Evolutionary conservation across 1,139 yeast species (phyloP), one percentile per base, ranked within the genome.

Genomic region (Saccharomyces hybrid): DNA sequence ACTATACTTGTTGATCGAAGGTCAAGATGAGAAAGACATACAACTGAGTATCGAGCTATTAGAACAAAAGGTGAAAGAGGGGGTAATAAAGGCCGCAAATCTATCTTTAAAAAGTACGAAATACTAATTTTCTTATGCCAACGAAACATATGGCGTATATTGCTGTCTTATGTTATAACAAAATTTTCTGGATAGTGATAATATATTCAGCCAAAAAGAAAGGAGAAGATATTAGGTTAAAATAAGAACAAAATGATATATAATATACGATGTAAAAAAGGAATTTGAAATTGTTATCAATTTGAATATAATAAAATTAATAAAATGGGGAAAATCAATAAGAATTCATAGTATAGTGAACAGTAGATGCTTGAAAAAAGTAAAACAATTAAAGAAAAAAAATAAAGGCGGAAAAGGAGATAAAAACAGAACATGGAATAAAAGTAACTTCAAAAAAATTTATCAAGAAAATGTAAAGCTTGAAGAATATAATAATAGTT

Each of bases 1-100:
- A 70, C 74, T 93, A 54, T 88, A 86, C 63, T 72, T 93, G 47
- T 74, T 88, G 49, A 83, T 93, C 41, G 98, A 93, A 68, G 93
- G 95, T 2, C 79, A 80, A 27, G 81, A 84, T 4, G 86, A 84
- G 55, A 71, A 73, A 14, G 78, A 85, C 5, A 89, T 91, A 1
- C 72, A 75, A 25, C 77, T 80, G 42, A 95, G 96, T 2, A 85
- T 86, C 58, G 78, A 75, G 26, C 71, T 85, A 58, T 74, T 90
- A 49, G 81, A 85, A 53, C 78, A 79, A 38, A 73, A 78, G 46
- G 81, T 88, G 64, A 75, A 84, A 9, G 81, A 79, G 54, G 93
- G 88, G 1, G 73, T 85, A 2, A 63, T 59, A 41, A 68, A 66
- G 50, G 61, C 60, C 5, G 63, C 65, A 41, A 52, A 57, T 11